Conservation (phyloP, 1,284 basidiomycete genomes). For the Fomes fomentarius region DNA sequence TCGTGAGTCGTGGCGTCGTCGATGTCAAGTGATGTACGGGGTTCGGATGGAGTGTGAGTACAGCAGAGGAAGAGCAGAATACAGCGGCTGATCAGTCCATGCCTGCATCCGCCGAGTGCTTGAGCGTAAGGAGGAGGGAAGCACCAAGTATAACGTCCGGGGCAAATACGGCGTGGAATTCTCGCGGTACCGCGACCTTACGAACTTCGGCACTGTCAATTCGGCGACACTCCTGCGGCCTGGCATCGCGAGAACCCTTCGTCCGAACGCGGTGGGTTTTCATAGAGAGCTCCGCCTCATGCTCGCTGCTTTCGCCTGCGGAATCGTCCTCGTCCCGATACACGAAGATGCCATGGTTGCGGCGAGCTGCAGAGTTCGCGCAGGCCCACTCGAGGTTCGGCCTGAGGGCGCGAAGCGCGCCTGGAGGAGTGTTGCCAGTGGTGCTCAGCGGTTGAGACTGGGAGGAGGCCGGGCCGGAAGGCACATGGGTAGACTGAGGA, state of each 20-base stretch:
- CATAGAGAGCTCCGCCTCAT: slow-evolving; percentile 11
- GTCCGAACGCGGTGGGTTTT: neutral
- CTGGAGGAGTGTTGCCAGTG: neutral
- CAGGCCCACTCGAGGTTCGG: slow-evolving; percentile 53
- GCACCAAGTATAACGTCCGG: slow-evolving; percentile 44
- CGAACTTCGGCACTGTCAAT: neutral
- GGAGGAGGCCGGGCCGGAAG: too few relatives aligned
- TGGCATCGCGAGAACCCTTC: neutral
- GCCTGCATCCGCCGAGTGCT: slow-evolving; percentile 37
- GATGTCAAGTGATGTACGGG: too few relatives aligned
- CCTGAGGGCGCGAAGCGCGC: slow-evolving; percentile 3
- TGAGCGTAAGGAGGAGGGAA: slow-evolving; percentile 44
- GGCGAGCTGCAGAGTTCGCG: slow-evolving; percentile 41
- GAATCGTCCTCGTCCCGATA: slow-evolving; percentile 25
- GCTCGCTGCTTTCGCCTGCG: slow-evolving; percentile 17
- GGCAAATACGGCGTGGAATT: slow-evolving; percentile 29
- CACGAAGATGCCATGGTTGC: slow-evolving; percentile 25
- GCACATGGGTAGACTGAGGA: too few relatives aligned
- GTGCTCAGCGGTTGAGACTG: too few relatives aligned
- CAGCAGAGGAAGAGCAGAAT: neutral
- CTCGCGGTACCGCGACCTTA: slow-evolving; percentile 25
- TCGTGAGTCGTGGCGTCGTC: too few relatives aligned
- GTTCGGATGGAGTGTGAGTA: too few relatives aligned
- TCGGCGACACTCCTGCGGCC: neutral
- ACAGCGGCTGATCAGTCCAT: neutral